phyloP scores from a whole-genome alignment of 2,329 filamentous ascomycete species.

The Hypoxylon sp. region DNA sequence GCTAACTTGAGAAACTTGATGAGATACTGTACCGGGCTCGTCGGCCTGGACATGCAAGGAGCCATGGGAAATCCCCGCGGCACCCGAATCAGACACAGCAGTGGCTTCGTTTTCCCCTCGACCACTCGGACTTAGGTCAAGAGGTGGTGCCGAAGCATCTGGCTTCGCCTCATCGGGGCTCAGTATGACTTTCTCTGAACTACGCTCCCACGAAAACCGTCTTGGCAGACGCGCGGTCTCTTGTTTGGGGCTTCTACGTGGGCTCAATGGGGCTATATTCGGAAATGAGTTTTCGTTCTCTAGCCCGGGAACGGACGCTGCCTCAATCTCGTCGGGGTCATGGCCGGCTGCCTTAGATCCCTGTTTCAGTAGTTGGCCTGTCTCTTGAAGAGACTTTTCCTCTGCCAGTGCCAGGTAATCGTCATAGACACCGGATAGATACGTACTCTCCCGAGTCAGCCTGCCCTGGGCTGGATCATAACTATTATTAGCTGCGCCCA shows the following conservation, averaged over 20 bases:
- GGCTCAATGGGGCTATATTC: constrained; percentile 46
- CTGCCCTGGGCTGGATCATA: constrained; percentile 38
- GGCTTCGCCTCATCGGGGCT: constrained; percentile 39
- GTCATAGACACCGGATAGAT: constrained; percentile 76
- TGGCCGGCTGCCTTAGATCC: constrained; percentile 26
- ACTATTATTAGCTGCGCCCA: constrained; percentile 27
- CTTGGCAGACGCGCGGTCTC: constrained; percentile 31
- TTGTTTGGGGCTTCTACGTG: constrained; percentile 36
- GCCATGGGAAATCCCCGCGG: constrained; percentile 20
- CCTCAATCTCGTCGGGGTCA: constrained; percentile 11
- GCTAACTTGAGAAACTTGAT: constrained; percentile 58
- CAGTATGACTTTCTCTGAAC: constrained; percentile 45
- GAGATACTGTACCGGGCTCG: constrained; percentile 49
- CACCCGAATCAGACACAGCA: constrained; percentile 10
- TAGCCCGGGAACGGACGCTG: not conserved
- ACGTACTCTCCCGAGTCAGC: constrained; percentile 69
- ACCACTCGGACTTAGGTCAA: constrained; percentile 10
- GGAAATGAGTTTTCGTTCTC: constrained; percentile 30
- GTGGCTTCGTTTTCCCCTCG: constrained; percentile 9
- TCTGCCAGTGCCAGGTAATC: constrained; percentile 73
- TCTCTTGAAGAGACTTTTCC: constrained; percentile 56
- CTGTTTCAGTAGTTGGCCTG: constrained; percentile 50
- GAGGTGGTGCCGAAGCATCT: constrained; percentile 17
- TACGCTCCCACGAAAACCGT: constrained; percentile 63
- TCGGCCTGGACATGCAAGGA: constrained; percentile 41